phyloP scores from a whole-genome alignment of 139 green algal genomes.

The Chlorella sp. region DNA sequence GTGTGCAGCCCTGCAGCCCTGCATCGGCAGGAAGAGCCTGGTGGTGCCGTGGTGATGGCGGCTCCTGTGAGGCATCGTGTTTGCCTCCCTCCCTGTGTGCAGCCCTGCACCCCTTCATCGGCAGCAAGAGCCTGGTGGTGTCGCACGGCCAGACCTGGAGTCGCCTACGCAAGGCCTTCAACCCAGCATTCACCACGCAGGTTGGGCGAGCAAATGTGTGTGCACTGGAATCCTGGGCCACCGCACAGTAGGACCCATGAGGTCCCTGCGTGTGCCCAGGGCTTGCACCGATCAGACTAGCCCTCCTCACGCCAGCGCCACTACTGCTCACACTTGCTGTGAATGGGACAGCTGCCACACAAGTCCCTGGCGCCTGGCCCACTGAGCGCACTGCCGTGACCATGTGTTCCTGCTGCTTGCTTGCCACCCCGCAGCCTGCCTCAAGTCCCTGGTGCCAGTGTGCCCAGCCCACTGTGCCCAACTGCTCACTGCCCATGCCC shows the following conservation, averaged over 20 bases:
- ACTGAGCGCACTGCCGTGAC: no score
- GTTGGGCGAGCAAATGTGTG: background rate
- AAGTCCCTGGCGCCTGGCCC: no score
- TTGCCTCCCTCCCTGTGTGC: no score
- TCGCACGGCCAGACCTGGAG: background rate
- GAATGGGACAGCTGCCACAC: no score
- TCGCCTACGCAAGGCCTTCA: conserved; percentile 6
- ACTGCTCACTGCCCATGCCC: background rate
- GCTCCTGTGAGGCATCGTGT: no score
- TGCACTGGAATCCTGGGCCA: no score
- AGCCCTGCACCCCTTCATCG: conserved; percentile 11
- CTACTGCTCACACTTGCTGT: no score
- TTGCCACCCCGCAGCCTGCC: background rate
- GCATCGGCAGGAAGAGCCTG: background rate
- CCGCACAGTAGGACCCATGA: background rate
- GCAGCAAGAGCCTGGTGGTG: background rate
- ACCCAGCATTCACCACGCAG: conserved; percentile 1
- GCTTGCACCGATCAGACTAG: no score
- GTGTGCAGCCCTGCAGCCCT: no score
- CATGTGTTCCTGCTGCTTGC: background rate
- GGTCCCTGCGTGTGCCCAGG: no score
- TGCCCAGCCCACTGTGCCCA: background rate
- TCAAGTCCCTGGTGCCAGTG: background rate
- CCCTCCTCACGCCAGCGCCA: no score
- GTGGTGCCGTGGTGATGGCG: no score